phyloP scores from a whole-genome alignment of 1,284 basidiomycete species.

The Cryptococcus hybrid region DNA sequence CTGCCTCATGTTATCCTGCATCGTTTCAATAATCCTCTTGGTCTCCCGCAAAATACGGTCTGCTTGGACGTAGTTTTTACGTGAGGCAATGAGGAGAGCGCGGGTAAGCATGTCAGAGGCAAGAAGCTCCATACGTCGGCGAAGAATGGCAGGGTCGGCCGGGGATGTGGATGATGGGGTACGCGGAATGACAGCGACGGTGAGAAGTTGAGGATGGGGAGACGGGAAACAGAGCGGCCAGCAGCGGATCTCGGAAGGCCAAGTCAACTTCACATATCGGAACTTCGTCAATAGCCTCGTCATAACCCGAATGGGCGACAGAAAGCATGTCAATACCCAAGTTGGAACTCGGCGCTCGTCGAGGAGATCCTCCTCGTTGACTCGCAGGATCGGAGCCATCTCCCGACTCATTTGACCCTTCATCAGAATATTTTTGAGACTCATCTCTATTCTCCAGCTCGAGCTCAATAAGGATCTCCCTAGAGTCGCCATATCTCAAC shows the following conservation, averaged over 20 bases:
- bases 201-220: slow-evolving; percentile 83
- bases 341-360: slow-evolving; percentile 12
- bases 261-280: slow-evolving; percentile 90
- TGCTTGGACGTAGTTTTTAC: slow-evolving; percentile 81
- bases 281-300: slow-evolving; percentile 85
- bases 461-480: slow-evolving; percentile 91
- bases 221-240: slow-evolving; percentile 72
- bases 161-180: slow-evolving; percentile 54
- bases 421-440: slow-evolving; percentile 10
- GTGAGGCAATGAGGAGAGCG: slow-evolving; percentile 79
- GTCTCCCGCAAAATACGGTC: slow-evolving; percentile 85
- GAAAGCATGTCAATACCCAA: slow-evolving; percentile 70
- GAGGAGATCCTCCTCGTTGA: slow-evolving; percentile 3
- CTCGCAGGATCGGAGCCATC: neutral
- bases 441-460: slow-evolving; percentile 61
- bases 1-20: slow-evolving; percentile 63
- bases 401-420: slow-evolving; percentile 17
- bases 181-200: slow-evolving; percentile 75
- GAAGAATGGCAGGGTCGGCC: slow-evolving; percentile 80
- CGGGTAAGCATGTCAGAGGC: slow-evolving; percentile 93
- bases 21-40: slow-evolving; percentile 76
- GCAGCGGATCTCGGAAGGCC: slow-evolving; percentile 82
- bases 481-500: slow-evolving; percentile 82
- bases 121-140: slow-evolving; percentile 89
- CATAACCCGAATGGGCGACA: slow-evolving; percentile 81